Conservation (phyloP, 305 asterid genomes). For the Fraxinus sp. region DNA sequence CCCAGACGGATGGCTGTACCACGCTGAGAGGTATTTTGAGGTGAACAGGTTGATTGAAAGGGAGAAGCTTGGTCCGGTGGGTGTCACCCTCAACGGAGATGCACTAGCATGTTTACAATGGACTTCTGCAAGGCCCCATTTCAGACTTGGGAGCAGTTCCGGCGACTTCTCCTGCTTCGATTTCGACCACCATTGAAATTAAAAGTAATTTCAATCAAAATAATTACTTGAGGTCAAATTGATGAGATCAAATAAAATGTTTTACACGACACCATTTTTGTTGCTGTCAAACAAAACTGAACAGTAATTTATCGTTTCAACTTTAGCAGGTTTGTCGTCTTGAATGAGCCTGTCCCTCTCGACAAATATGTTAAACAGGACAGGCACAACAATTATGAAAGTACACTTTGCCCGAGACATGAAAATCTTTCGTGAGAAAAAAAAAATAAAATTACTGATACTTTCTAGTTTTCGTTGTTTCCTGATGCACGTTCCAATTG, state of each 20-base stretch:
- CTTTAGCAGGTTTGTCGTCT: not conserved
- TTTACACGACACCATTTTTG: not conserved
- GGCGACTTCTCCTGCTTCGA: no score
- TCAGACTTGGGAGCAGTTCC: no score
- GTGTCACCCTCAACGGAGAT: no score
- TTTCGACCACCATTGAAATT: not conserved
- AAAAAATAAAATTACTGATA: not conserved
- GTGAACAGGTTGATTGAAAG: no score
- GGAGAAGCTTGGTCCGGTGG: no score
- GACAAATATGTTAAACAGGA: not conserved
- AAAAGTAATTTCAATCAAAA: not conserved
- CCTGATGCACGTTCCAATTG: conserved; percentile 41
- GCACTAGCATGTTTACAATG: no score
- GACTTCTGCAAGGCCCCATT: no score
- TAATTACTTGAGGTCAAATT: not conserved
- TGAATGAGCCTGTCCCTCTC: not conserved
- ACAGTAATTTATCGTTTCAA: not conserved
- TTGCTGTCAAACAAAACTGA: not conserved
- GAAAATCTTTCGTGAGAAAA: not conserved
- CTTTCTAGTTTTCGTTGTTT: not conserved
- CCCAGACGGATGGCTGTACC: no score
- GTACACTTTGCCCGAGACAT: not conserved
- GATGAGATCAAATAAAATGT: not conserved
- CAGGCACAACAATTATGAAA: not conserved
- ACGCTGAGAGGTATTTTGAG: no score